phyloP scores from a whole-genome alignment of 2,329 filamentous ascomycete genomes.

The Penicillium capsulatum region DNA sequence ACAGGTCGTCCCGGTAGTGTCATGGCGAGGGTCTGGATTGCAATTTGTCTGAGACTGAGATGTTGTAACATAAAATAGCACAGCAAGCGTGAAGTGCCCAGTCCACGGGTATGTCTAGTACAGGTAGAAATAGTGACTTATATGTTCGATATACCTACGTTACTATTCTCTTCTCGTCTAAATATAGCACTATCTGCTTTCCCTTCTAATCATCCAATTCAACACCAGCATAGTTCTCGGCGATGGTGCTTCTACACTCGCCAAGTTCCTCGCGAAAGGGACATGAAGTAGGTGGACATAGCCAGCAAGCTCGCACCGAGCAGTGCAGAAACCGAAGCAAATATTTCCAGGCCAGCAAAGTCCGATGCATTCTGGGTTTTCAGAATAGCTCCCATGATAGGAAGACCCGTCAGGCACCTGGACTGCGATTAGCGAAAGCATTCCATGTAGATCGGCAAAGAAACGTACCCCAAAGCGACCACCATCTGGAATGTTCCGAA shows the following conservation, averaged over 20 bases:
- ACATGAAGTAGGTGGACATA: background rate
- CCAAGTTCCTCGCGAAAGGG: background rate
- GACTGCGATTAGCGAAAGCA: background rate
- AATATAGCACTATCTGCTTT: background rate
- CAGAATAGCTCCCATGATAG: conserved; percentile 1
- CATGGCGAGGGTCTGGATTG: too few relatives aligned
- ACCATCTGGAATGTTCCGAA: conserved; percentile 31
- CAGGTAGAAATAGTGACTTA: too few relatives aligned
- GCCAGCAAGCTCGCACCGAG: background rate
- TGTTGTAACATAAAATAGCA: too few relatives aligned
- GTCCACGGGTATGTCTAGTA: too few relatives aligned
- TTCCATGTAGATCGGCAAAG: background rate
- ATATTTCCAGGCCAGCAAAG: background rate
- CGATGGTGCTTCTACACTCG: background rate
- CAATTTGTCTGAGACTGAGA: too few relatives aligned
- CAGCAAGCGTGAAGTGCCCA: too few relatives aligned
- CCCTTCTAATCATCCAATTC: too few relatives aligned
- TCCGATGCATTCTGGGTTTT: background rate
- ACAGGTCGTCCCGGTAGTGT: too few relatives aligned
- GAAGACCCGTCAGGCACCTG: conserved; percentile 1
- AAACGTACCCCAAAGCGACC: conserved; percentile 20
- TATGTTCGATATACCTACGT: too few relatives aligned
- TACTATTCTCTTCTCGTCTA: too few relatives aligned
- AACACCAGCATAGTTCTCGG: too few relatives aligned
- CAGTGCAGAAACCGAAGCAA: too few relatives aligned